A percentile compares a stretch with the other conserved stretches of the same genome.
phyloP scores from a whole-genome alignment of 2,329 filamentous ascomycete genomes.

The Sporothrix schenckii region DNA sequence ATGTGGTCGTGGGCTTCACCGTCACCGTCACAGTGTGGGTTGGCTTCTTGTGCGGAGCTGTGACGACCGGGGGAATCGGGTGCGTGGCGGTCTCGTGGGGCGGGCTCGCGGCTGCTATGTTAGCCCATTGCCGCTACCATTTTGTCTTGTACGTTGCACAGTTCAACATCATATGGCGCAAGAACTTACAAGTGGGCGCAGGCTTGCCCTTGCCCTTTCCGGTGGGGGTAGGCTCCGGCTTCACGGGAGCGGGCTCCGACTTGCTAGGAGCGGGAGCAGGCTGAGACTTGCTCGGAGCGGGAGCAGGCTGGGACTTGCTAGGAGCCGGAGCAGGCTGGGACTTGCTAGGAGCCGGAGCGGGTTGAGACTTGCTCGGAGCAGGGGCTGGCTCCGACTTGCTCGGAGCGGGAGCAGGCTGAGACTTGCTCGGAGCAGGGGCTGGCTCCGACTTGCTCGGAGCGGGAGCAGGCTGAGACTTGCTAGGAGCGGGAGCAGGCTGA shows the following conservation, averaged over 20 bases:
- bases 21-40: slow-evolving; percentile 31
- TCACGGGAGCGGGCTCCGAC: neutral
- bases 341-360: too few relatives aligned
- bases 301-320: too few relatives aligned
- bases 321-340: too few relatives aligned
- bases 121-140: neutral
- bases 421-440: too few relatives aligned
- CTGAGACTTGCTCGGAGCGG: too few relatives aligned
- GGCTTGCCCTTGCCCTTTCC: slow-evolving; percentile 24
- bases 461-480: neutral
- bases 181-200: neutral
- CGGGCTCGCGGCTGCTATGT: neutral
- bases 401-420: too few relatives aligned
- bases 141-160: neutral
- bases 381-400: too few relatives aligned
- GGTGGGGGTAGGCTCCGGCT: neutral
- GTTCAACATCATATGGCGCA: neutral
- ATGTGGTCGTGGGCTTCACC: slow-evolving; percentile 19
- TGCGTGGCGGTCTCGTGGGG: slow-evolving; percentile 15
- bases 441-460: too few relatives aligned
- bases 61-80: neutral
- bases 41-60: slow-evolving; percentile 5
- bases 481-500: neutral
- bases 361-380: too few relatives aligned
- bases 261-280: neutral